Conservation (phyloP, 257 asterid genomes). For the Solanum tarapatanum region DNA sequence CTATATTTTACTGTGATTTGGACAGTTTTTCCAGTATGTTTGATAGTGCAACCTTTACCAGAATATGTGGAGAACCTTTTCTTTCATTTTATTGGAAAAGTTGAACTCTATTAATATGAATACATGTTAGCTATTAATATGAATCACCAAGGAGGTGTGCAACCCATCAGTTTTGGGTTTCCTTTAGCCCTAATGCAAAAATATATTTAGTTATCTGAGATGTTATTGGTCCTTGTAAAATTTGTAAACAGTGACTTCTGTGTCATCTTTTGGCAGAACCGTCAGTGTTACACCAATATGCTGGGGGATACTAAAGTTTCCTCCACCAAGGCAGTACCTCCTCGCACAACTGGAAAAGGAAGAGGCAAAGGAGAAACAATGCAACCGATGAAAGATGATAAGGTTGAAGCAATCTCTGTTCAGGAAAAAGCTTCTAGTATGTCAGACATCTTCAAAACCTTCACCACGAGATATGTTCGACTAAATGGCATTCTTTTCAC, state of each 20-base stretch:
- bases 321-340: constrained; percentile 25
- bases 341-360: constrained; percentile 40
- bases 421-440: constrained; percentile 32
- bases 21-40: not conserved
- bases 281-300: constrained; percentile 44
- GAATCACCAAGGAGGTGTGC: not conserved
- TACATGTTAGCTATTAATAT: not conserved
- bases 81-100: not conserved
- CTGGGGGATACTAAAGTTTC: constrained; percentile 49
- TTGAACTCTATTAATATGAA: not conserved
- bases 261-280: constrained; percentile 49
- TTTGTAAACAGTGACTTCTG: not conserved
- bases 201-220: not conserved
- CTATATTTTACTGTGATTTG: not conserved
- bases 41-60: not conserved
- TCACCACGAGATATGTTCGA: constrained; percentile 64
- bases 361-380: constrained; percentile 55
- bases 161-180: not conserved
- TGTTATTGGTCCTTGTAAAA: not conserved
- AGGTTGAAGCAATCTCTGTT: constrained; percentile 25
- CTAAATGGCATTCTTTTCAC: constrained; percentile 82
- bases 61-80: not conserved
- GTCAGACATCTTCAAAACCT: constrained; percentile 40
- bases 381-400: constrained; percentile 30
- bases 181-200: not conserved